These are phyloP conservation scores for Trichomonas vaginalis DNA, from an alignment of 208 protist species.

Conservation along the genomic window DNA sequence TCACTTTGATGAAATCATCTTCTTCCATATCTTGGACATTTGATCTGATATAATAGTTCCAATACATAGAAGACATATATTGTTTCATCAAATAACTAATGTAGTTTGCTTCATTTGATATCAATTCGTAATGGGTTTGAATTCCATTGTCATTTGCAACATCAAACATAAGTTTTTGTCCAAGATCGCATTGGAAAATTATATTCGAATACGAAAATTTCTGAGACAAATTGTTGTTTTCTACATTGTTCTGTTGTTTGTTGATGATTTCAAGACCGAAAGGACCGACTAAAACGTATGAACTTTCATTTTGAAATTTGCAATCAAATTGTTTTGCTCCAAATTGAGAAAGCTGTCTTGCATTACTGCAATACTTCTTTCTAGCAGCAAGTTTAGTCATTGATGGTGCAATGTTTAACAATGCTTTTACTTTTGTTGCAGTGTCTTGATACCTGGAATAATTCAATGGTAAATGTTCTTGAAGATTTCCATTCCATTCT, in stretches of 20 bases:
- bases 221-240: background rate
- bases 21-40: background rate
- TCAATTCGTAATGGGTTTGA: background rate
- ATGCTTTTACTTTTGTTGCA: background rate
- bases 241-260: background rate
- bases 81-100: background rate
- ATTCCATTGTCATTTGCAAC: background rate
- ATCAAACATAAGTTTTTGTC: background rate
- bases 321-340: background rate
- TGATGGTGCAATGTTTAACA: background rate
- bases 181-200: background rate
- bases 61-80: background rate
- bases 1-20: background rate
- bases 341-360: background rate
- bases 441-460: background rate
- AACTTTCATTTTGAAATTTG: background rate
- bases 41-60: background rate
- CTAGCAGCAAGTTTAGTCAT: background rate
- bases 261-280: background rate
- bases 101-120: background rate
- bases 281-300: background rate
- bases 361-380: background rate
- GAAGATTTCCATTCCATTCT: background rate
- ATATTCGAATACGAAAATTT: background rate
- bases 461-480: background rate